These are phyloP conservation scores for Naegleria gruberi DNA, from an alignment of 208 protist genomes.

Conservation along the genomic window DNA sequence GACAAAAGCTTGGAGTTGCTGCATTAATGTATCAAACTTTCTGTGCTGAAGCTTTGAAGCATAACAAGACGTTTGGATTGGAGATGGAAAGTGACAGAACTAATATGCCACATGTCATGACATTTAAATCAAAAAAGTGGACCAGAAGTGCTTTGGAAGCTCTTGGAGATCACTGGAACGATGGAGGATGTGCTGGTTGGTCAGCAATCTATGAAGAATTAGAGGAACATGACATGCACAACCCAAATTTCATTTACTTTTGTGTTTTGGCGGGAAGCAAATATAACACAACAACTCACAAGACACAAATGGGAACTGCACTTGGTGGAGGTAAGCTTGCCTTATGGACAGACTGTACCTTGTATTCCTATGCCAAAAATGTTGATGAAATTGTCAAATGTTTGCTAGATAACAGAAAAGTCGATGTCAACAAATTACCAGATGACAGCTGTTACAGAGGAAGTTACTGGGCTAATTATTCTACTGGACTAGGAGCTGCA, in stretches of 20 bases:
- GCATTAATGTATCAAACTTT: background rate
- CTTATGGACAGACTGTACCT: background rate
- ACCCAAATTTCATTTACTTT: background rate
- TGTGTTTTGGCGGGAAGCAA: background rate
- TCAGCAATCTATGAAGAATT: background rate
- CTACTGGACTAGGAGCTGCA: background rate
- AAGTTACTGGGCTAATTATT: background rate
- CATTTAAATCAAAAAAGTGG: background rate
- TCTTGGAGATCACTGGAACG: background rate
- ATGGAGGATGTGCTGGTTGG: background rate
- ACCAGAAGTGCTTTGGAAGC: background rate
- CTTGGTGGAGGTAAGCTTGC: background rate
- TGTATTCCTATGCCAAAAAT: background rate
- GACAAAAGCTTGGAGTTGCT: background rate
- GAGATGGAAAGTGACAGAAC: background rate
- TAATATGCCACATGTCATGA: background rate
- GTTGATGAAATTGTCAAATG: background rate
- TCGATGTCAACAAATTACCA: background rate
- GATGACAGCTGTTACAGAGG: background rate
- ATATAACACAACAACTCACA: background rate
- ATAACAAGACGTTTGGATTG: background rate
- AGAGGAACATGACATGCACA: background rate
- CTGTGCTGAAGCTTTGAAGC: background rate
- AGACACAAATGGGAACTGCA: background rate
- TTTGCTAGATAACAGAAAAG: background rate